Base-by-base conservation (phyloP, 345 rosid species). In the Gossypium mustelinum region DNA sequence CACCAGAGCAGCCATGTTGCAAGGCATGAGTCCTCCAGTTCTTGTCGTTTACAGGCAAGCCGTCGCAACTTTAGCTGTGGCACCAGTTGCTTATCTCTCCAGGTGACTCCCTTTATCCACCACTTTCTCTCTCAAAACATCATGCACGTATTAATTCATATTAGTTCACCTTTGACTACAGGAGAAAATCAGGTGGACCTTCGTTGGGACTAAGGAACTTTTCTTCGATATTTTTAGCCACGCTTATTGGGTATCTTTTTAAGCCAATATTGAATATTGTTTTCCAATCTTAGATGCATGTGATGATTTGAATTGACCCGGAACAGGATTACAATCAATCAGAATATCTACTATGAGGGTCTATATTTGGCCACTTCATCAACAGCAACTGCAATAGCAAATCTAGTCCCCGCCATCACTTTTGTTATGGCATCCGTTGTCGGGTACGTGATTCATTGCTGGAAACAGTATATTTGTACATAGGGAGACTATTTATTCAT, bases 401-500 rank as follows among this genome's bases (percentile, higher is more conserved):
- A 84, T 77, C 80, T 80, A 45, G 72, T 80, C 25, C 82, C 89
- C 1, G 84, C 83, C 52, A 20, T 86, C 75, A 86, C 89, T 20
- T 84, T 86, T 75, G 67, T 80, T 16, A 72, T 84, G 71, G 86
- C 89, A 68, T 10, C 67, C 58, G 50, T 63, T 44, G 45, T 77
- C 9, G 84, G 87, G 85, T 85, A 79, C 24, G 68, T 27, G 73
- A 27, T 69, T 34, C 41, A 34, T 34, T 34, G 41, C 41, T 34
- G 41, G 41, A 34, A 34, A 34, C 5, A 29, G 39, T 29, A 29
- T 29, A 29, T 29, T 4, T 34, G 41, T 34, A 34, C 41, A 5
- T 34, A 0, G 41, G 41, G 25, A 56, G 27, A 56, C 22, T 24
- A 1, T 18, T 22, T 58, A 58, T 1, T 51, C 52, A 27, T 11